A percentile compares a stretch with the other conserved stretches of the same genome.
Conservation (phyloP, 768 basidiomycete species). For the Mrakia blollopis region DNA sequence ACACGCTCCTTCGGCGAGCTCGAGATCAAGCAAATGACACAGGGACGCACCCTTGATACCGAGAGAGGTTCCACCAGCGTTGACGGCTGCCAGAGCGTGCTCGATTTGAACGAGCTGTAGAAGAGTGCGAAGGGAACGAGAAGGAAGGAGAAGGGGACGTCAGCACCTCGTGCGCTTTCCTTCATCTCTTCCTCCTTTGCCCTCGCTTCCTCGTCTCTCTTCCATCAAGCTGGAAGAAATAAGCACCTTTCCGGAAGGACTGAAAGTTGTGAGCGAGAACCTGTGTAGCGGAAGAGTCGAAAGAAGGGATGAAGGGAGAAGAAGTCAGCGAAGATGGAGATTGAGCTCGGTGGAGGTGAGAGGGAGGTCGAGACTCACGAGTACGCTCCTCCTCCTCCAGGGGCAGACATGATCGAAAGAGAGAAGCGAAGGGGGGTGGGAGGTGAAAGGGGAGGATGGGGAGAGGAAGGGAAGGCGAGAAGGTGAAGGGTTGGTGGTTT, state of each 20-base stretch:
- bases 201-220: neutral
- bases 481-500: neutral
- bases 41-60: conserved; percentile 83
- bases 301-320: conserved; percentile 1
- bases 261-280: conserved; percentile 99
- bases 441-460: neutral
- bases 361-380: conserved; percentile 37
- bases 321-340: neutral
- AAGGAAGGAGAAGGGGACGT: neutral
- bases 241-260: conserved; percentile 76
- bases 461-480: neutral
- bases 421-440: neutral
- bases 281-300: conserved; percentile 49
- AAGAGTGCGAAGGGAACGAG: neutral
- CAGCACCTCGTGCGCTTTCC: neutral
- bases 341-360: neutral
- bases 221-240: neutral
- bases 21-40: neutral
- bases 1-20: neutral
- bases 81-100: conserved; percentile 94
- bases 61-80: conserved; percentile 90
- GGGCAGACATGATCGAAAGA: conserved; percentile 38
- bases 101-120: conserved; percentile 90
- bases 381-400: conserved; percentile 46
- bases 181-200: neutral